phyloP scores from a whole-genome alignment of 2,329 filamentous ascomycete genomes.

The Alternaria solani region DNA sequence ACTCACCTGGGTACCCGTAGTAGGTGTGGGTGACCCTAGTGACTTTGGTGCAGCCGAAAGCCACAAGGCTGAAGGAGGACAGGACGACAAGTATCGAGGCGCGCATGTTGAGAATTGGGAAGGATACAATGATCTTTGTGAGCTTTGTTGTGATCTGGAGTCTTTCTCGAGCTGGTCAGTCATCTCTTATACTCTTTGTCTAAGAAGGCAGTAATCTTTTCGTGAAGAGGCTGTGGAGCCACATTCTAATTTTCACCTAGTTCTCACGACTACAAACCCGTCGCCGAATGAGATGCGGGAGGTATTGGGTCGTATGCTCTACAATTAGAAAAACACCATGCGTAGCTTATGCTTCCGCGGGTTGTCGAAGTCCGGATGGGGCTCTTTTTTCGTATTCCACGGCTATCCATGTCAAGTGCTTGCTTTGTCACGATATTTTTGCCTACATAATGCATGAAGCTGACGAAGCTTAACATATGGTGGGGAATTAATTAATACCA shows the following conservation, averaged over 20 bases:
- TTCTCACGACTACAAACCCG: background rate
- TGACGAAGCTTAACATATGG: constrained; percentile 3
- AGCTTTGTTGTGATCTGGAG: background rate
- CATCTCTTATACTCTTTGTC: background rate
- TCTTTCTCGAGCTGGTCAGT: background rate
- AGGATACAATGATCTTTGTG: background rate
- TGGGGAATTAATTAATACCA: background rate
- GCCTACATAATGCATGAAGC: background rate
- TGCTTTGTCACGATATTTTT: background rate
- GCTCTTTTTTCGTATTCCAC: background rate
- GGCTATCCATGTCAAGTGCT: background rate
- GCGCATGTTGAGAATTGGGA: constrained; percentile 8
- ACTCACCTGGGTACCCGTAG: constrained; percentile 23
- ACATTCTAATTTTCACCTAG: background rate
- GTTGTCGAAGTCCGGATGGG: background rate
- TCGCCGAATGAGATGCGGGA: background rate
- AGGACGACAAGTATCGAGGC: constrained; percentile 8
- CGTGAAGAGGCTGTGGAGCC: background rate
- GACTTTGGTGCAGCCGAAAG: constrained; percentile 14
- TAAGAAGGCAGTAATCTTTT: background rate
- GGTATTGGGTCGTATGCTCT: background rate
- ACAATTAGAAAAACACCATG: background rate
- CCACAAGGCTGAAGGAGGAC: constrained; percentile 8
- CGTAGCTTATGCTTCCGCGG: background rate
- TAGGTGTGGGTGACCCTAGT: constrained; percentile 28